Evolutionary conservation across 352 stramenopile species (phyloP).

Genomic region (Pythium brassicae): DNA sequence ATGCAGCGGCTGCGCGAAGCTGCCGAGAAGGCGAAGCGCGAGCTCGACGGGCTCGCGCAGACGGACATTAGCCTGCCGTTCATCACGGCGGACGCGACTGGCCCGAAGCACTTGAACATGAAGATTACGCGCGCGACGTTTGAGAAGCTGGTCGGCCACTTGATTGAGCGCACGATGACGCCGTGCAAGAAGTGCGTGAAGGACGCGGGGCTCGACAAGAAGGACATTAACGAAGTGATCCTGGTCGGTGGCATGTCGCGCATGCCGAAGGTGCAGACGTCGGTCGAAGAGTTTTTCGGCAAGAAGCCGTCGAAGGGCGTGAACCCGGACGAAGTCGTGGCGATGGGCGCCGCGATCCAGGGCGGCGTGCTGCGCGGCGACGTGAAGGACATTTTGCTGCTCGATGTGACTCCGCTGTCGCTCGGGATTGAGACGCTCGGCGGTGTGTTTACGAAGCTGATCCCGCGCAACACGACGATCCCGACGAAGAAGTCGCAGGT

Average conservation of each 20-base stretch:
- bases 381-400: slow-evolving; percentile 90
- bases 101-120: slow-evolving; percentile 96
- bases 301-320: slow-evolving; percentile 88
- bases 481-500: slow-evolving; percentile 98
- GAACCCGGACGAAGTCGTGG: slow-evolving; percentile 98
- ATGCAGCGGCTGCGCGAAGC: slow-evolving; percentile 85
- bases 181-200: slow-evolving; percentile 94
- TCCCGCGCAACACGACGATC: slow-evolving; percentile 98
- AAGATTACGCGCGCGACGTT: slow-evolving; percentile 90
- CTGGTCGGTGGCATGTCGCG: slow-evolving; percentile 98
- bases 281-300: slow-evolving; percentile 98
- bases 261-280: slow-evolving; percentile 96
- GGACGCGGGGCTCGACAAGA: slow-evolving; percentile 94
- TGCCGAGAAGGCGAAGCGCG: slow-evolving; percentile 92
- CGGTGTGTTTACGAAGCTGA: slow-evolving; percentile 98
- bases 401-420: slow-evolving; percentile 97
- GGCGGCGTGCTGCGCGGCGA: slow-evolving; percentile 67
- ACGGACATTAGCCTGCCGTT: slow-evolving; percentile 97
- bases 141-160: slow-evolving; percentile 84
- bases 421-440: slow-evolving; percentile 98
- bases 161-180: slow-evolving; percentile 89
- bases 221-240: slow-evolving; percentile 98
- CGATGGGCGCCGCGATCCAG: slow-evolving; percentile 98
- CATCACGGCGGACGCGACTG: slow-evolving; percentile 96
- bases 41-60: slow-evolving; percentile 95